A percentile compares a stretch with the other conserved stretches of the same genome.
phyloP scores from a whole-genome alignment of 2,329 filamentous ascomycete genomes.

The Amesomyces nigricolor region DNA sequence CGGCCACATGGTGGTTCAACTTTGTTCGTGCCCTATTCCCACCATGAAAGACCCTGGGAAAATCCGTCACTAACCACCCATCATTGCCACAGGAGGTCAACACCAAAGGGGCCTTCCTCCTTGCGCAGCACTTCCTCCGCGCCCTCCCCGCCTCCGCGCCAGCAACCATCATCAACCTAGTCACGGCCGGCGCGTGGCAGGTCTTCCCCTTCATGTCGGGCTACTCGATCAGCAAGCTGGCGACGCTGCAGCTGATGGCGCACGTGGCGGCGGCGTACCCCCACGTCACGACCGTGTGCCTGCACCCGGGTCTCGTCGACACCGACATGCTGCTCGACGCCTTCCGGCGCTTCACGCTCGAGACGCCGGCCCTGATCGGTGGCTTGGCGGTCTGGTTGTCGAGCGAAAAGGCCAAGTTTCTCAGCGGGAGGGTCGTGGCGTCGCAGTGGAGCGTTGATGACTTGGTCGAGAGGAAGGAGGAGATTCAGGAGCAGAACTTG shows the following conservation, averaged over 20 bases:
- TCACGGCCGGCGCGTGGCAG: background rate
- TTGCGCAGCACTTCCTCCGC: background rate
- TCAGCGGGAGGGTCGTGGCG: background rate
- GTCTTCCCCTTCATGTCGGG: slow-evolving; percentile 2
- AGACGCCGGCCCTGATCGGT: background rate
- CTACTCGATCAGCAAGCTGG: slow-evolving; percentile 7
- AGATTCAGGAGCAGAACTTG: background rate
- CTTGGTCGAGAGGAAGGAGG: slow-evolving; percentile 3
- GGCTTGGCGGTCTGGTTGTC: slow-evolving; percentile 1
- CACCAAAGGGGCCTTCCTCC: slow-evolving; percentile 4
- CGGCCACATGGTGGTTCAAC: background rate
- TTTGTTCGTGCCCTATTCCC: background rate
- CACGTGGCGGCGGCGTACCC: background rate
- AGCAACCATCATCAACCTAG: slow-evolving; percentile 1
- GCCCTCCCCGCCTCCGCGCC: background rate
- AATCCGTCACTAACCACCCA: background rate
- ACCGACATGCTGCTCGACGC: background rate
- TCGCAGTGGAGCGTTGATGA: slow-evolving; percentile 7
- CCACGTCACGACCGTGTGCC: background rate
- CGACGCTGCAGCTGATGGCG: background rate
- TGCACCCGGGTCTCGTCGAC: slow-evolving; percentile 9
- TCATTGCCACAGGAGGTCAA: slow-evolving; percentile 3
- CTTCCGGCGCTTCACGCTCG: background rate
- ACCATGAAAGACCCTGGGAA: background rate
- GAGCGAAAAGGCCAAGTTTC: slow-evolving; percentile 6